Evolutionary conservation across 495 filamentous ascomycete species (phyloP), one percentile per base, ranked within the genome.

Genomic region (Parathielavia hyrcaniae): DNA sequence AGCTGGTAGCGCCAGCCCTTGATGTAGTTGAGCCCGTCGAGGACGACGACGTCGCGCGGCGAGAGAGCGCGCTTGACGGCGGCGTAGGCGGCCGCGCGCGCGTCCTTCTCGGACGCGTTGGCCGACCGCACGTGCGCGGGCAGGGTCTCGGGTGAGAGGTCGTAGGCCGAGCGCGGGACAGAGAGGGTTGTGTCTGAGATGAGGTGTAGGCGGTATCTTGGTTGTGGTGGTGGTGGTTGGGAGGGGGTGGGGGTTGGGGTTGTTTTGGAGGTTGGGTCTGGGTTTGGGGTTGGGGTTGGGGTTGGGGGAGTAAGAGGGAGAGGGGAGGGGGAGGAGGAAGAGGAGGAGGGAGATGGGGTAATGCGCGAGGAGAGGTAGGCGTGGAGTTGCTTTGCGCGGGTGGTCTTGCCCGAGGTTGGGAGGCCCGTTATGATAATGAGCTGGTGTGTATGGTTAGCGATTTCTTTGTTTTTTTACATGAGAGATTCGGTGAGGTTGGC

Each of bases 1-100:
- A 98, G 79, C 75, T 98, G 93, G 70, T 98, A 98, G 43, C 93
- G 79, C 78, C 88, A 97, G 22, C 93, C 93, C 72, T 98, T 98
- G 74, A 98, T 98, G 73, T 97, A 97, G 67, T 97, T 97, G 67
- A 91, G 80, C 8, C 87, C 87, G 71, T 96, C 91, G 8, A 91
- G 80, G 46, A 98, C 83, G 57, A 97, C 90, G 58, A 98, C 85
- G 63, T 87, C 89, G 62, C 90, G 85, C 30, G 81, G 80, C 19
- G 81, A 82, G 30, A 98, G 79, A 39, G 81, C 79, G 39, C 93
- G 83, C 76, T 96, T 97, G 32, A 95, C 83, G 43, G 91, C 88
- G 30, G 85, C 88, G 69, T 88, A 93, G 35, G 87, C 80, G 13
- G 88, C 80, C 3, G 90, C 92, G n/a, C 93, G 85, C 2, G 90